Conservation (phyloP, 1,284 basidiomycete genomes). For the Leccinum ponderosum region DNA sequence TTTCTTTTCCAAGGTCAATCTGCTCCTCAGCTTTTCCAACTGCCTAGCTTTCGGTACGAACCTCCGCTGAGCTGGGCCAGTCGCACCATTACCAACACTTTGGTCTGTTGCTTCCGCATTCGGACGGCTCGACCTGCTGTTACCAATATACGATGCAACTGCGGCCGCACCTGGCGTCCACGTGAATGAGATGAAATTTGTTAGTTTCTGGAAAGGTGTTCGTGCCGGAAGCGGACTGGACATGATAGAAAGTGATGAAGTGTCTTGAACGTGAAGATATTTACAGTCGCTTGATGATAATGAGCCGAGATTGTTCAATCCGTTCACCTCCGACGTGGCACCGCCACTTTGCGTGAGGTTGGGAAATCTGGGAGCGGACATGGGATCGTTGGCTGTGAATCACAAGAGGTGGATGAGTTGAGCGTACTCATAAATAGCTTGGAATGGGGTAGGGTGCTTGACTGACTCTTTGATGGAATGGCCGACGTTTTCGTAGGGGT, state of each 20-base stretch:
- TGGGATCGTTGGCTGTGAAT: constrained; percentile 39
- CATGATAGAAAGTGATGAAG: constrained; percentile 46
- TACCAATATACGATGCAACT: constrained; percentile 29
- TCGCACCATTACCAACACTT: constrained; percentile 12
- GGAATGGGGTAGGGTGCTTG: constrained; percentile 41
- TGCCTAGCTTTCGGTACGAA: constrained; percentile 65
- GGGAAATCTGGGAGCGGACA: constrained; percentile 37
- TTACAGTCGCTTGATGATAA: constrained; percentile 21
- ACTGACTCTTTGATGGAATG: constrained; percentile 26
- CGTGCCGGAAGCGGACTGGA: constrained; percentile 54
- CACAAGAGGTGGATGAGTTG: constrained; percentile 45
- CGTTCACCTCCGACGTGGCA: constrained; percentile 28
- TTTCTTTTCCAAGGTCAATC: constrained; percentile 49
- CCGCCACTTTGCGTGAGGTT: constrained; percentile 19
- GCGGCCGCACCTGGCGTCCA: constrained; percentile 47
- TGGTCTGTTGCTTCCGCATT: constrained; percentile 17
- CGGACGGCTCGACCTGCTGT: constrained; percentile 26
- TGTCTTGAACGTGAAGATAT: constrained; percentile 26
- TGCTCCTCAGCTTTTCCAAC: constrained; percentile 55
- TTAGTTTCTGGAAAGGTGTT: constrained; percentile 44
- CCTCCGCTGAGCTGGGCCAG: constrained; percentile 29
- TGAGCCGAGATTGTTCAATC: constrained; percentile 2
- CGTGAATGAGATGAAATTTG: constrained; percentile 57
- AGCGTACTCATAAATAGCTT: constrained; percentile 50
- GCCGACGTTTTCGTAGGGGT: constrained; percentile 21